phyloP scores from a whole-genome alignment of 805 yeast genomes.

The Torulaspora delbrueckii region DNA sequence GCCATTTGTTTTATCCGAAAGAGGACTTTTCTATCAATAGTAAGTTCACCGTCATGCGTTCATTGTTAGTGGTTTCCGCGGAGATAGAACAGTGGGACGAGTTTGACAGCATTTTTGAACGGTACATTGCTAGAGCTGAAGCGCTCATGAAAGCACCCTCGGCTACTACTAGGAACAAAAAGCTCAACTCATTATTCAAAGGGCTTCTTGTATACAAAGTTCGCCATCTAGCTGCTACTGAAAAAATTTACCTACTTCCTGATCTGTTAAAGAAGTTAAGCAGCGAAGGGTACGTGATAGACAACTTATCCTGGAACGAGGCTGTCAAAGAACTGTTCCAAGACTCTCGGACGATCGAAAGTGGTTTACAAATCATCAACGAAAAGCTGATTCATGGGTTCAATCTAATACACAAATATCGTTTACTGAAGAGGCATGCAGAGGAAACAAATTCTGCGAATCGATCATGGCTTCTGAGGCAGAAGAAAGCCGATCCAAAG shows the following conservation, averaged over 20 bases:
- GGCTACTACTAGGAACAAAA: conserved; percentile 20
- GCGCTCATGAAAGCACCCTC: conserved; percentile 21
- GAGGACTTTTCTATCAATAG: conserved; percentile 24
- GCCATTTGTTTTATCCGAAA: conserved; percentile 26
- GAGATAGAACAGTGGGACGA: conserved; percentile 34
- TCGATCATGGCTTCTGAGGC: conserved; percentile 20
- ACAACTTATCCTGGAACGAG: conserved; percentile 34
- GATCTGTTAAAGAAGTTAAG: conserved; percentile 19
- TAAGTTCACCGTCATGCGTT: conserved; percentile 31
- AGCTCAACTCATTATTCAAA: conserved; percentile 15
- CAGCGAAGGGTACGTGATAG: conserved; percentile 28
- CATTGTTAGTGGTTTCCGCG: conserved; percentile 31
- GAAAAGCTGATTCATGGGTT: conserved; percentile 37
- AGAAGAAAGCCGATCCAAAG: conserved; percentile 18
- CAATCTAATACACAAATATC: conserved; percentile 28
- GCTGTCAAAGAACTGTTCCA: conserved; percentile 27
- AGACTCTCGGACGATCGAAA: conserved; percentile 28
- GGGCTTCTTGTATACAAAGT: conserved; percentile 28
- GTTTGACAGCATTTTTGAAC: conserved; percentile 23
- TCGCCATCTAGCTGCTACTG: conserved; percentile 17
- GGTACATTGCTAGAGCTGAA: conserved; percentile 18
- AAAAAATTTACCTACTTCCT: conserved; percentile 21
- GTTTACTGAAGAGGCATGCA: conserved; percentile 18
- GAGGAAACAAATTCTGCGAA: conserved; percentile 16
- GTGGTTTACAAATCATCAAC: conserved; percentile 32